Evolutionary conservation across 2,329 filamentous ascomycete genomes (phyloP).

Genomic region (Neonectria magnoliae): DNA sequence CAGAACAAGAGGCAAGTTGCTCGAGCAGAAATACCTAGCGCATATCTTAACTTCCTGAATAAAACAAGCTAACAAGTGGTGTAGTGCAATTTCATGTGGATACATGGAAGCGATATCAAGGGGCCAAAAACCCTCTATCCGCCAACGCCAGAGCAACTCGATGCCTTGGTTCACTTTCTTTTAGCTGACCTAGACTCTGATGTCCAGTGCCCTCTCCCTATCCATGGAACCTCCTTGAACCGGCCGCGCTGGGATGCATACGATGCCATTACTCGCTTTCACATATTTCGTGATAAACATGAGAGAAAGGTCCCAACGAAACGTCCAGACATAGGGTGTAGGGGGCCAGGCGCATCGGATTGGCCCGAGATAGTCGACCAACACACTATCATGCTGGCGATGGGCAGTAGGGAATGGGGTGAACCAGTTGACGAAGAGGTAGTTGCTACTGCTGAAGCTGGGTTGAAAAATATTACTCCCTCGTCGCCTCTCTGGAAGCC

Average conservation of each 20-base stretch:
- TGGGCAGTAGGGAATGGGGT: background rate
- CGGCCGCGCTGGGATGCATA: conserved; percentile 10
- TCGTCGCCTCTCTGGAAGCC: background rate
- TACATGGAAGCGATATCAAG: background rate
- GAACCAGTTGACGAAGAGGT: background rate
- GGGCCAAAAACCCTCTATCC: conserved; percentile 16
- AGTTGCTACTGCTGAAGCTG: background rate
- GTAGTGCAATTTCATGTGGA: conserved; percentile 16
- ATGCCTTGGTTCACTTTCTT: conserved; percentile 3
- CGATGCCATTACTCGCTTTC: background rate
- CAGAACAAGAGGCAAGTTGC: conserved; percentile 26
- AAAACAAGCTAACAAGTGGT: background rate
- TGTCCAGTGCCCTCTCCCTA: conserved; percentile 5
- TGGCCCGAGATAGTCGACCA: conserved; percentile 69
- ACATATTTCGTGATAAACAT: conserved; percentile 73
- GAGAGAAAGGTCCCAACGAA: conserved; percentile 74
- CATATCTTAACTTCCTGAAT: too few species aligned
- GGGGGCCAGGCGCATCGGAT: background rate
- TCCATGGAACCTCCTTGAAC: background rate
- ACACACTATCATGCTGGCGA: conserved; percentile 36
- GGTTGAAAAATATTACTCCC: background rate
- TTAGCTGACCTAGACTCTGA: background rate
- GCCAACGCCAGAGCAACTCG: conserved; percentile 3
- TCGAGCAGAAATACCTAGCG: too few species aligned
- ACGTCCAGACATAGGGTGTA: conserved; percentile 54